Conservation (phyloP, 305 asterid species). For the Rubia peregrina region DNA sequence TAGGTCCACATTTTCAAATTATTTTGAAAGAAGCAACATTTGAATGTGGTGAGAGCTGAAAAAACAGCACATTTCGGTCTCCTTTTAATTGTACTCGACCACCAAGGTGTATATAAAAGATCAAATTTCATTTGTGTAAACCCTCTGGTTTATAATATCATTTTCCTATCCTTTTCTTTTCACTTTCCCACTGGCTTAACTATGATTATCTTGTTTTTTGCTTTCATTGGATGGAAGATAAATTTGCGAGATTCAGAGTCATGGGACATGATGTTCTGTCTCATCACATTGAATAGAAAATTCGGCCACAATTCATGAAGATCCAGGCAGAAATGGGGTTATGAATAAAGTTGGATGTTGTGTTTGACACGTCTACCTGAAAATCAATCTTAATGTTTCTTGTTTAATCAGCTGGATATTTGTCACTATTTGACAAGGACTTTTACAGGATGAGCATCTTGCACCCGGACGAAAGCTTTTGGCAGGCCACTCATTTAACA, state of each 20-base stretch:
- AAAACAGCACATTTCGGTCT: not conserved
- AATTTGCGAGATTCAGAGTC: not conserved
- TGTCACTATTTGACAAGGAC: conserved; percentile 19
- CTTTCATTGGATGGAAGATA: not conserved
- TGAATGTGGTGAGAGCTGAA: not conserved
- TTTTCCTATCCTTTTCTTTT: not conserved
- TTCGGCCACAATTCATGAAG: not conserved
- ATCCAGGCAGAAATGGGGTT: not conserved
- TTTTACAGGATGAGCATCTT: conserved; percentile 78
- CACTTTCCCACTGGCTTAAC: not conserved
- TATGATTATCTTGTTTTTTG: not conserved
- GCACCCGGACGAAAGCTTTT: conserved; percentile 61
- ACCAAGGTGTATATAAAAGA: not conserved
- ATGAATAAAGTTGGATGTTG: not conserved
- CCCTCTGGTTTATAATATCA: not conserved
- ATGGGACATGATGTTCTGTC: not conserved
- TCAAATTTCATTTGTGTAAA: not conserved
- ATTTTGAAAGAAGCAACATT: not conserved
- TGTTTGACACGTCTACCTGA: not conserved
- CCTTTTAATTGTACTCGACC: not conserved
- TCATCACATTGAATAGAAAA: not conserved
- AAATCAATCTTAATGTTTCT: not conserved
- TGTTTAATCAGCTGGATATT: not conserved
- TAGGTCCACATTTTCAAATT: not conserved
- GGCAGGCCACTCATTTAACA: conserved; percentile 75